A percentile compares a stretch with the other conserved stretches of the same genome.
These are phyloP conservation scores for Celoporthe dispersa DNA, from an alignment of 2,329 filamentous ascomycete genomes.

Conservation along the genomic window DNA sequence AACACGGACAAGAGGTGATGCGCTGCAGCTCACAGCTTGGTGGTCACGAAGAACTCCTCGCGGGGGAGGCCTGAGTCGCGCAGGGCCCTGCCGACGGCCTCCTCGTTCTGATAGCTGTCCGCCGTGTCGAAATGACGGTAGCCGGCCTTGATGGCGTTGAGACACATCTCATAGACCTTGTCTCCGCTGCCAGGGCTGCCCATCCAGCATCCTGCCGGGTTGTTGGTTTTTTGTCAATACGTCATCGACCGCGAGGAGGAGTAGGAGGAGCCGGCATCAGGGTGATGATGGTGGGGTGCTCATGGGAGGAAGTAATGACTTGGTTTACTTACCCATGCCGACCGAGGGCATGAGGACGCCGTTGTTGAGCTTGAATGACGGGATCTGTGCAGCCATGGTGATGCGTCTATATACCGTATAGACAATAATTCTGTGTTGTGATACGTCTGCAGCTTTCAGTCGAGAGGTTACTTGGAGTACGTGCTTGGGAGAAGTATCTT, in stretches of 20 bases:
- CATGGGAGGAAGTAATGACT: not conserved
- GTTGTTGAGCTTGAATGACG: constrained; percentile 27
- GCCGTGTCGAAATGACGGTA: constrained; percentile 41
- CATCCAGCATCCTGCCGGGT: constrained; percentile 26
- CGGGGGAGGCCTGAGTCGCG: constrained; percentile 40
- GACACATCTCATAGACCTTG: constrained; percentile 30
- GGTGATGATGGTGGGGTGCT: too few species aligned
- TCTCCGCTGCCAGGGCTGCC: constrained; percentile 17
- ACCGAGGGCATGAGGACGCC: constrained; percentile 25
- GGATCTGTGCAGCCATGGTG: constrained; percentile 21
- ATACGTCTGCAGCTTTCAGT: not conserved
- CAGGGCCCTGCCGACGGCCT: constrained; percentile 39
- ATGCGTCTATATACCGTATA: not conserved
- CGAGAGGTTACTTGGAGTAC: not conserved
- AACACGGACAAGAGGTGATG: not conserved
- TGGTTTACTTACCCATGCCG: constrained; percentile 23
- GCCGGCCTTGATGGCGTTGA: constrained; percentile 37
- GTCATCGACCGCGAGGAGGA: not conserved
- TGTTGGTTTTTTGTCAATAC: not conserved
- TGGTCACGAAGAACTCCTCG: constrained; percentile 40
- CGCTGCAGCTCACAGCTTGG: constrained; percentile 36
- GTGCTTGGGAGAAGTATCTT: too few species aligned
- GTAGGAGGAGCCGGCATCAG: too few species aligned
- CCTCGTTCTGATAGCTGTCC: constrained; percentile 36
- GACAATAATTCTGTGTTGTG: not conserved